A percentile compares a stretch with the other conserved stretches of the same genome.
Evolutionary conservation across 306 rosid genomes (phyloP).

Genomic region (Glycine soja): DNA sequence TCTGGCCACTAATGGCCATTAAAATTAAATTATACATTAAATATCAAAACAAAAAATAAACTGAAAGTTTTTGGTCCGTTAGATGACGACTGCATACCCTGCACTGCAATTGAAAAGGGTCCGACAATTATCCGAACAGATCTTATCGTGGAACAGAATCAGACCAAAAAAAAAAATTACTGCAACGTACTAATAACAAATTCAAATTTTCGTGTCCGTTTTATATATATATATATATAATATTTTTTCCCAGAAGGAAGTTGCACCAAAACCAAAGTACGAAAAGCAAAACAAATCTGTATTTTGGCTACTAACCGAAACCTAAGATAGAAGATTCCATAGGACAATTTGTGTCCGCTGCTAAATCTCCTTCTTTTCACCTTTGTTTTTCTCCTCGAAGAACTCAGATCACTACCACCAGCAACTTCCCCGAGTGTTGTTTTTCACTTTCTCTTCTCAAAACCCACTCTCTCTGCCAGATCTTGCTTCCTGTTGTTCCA

Average conservation of each 20-base stretch:
- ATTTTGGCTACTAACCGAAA: conserved; percentile 15
- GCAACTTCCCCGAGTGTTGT: conserved; percentile 4
- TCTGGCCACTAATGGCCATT: too few relatives aligned
- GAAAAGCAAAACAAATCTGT: neutral
- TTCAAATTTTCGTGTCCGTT: conserved; percentile 15
- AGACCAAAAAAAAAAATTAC: neutral
- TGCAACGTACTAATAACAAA: neutral
- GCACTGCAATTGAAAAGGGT: too few relatives aligned
- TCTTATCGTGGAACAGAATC: neutral
- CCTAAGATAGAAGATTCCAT: conserved; percentile 14
- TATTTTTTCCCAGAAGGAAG: neutral
- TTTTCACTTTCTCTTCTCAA: neutral
- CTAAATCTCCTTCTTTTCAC: conserved; percentile 24
- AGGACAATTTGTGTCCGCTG: neutral
- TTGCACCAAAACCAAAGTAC: conserved; percentile 16
- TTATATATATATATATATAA: neutral
- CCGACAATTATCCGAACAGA: too few relatives aligned
- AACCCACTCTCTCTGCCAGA: conserved; percentile 47
- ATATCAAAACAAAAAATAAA: too few relatives aligned
- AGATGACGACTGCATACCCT: too few relatives aligned
- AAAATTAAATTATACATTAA: too few relatives aligned
- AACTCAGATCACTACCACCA: conserved; percentile 33
- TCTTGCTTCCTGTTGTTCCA: conserved; percentile 55
- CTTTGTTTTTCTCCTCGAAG: conserved; percentile 12
- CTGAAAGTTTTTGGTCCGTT: too few relatives aligned